A percentile compares a stretch with the other conserved stretches of the same genome.
Evolutionary conservation across 305 asterid genomes (phyloP).

Genomic region (Fraxinus velutina): DNA sequence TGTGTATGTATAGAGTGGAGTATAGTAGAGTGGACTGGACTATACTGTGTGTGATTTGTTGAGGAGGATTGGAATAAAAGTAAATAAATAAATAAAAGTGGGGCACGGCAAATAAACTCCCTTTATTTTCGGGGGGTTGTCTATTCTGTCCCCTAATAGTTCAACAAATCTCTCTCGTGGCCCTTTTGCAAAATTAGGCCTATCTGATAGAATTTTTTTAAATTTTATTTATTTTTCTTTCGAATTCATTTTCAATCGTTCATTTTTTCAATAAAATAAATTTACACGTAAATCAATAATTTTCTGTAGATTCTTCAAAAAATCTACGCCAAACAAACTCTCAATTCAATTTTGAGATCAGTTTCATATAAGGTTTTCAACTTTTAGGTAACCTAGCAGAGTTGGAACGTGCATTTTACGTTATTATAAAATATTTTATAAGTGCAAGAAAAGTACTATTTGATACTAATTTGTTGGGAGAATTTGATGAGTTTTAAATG

Average conservation of each 20-base stretch:
- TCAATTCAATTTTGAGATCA: not conserved
- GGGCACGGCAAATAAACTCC: conserved; percentile 32
- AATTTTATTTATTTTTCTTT: not conserved
- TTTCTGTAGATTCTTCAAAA: not conserved
- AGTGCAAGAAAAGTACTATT: no score
- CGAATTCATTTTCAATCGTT: no score
- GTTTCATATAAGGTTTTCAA: not conserved
- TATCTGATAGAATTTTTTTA: not conserved
- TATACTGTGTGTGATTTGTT: conserved; percentile 27
- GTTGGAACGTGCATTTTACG: no score
- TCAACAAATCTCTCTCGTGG: conserved; percentile 69
- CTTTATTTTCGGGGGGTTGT: conserved; percentile 92
- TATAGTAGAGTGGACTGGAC: conserved; percentile 20
- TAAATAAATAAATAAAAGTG: not conserved
- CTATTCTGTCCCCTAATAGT: conserved; percentile 72
- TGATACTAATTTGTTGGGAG: no score
- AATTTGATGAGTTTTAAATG: no score
- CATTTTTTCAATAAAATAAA: not conserved
- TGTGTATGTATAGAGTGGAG: conserved; percentile 38
- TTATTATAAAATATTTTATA: no score
- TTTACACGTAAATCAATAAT: not conserved
- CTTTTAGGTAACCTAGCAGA: no score
- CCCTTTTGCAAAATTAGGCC: conserved; percentile 37
- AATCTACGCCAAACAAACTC: not conserved
- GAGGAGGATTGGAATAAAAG: conserved; percentile 19